phyloP scores from a whole-genome alignment of 2,329 filamentous ascomycete species.

The Fusarium succisae region DNA sequence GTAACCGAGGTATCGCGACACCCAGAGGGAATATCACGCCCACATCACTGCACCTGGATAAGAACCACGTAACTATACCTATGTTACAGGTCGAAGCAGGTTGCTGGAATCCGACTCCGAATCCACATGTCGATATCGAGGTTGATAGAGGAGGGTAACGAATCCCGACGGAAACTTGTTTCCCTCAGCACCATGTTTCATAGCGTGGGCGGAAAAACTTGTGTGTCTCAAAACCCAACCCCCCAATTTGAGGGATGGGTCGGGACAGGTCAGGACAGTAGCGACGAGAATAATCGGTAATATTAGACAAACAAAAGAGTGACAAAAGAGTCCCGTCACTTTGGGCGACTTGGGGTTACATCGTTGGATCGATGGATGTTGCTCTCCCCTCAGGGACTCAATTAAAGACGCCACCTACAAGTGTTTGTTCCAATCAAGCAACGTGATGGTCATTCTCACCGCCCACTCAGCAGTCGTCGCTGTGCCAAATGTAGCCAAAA shows the following conservation, averaged over 20 bases:
- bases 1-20: conserved; percentile 6
- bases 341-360: conserved; percentile 25
- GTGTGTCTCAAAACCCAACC: conserved; percentile 10
- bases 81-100: background rate
- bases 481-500: conserved; percentile 18
- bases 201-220: conserved; percentile 15
- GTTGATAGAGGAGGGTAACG: conserved; percentile 10
- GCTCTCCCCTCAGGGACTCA: background rate
- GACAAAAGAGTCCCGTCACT: conserved; percentile 23
- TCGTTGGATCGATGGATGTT: conserved; percentile 23
- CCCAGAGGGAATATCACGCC: background rate
- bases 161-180: conserved; percentile 13
- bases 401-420: conserved; percentile 19
- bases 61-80: background rate
- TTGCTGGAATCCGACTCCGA: background rate
- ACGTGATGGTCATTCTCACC: conserved; percentile 5
- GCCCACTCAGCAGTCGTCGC: conserved; percentile 12
- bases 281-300: conserved; percentile 23
- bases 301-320: conserved; percentile 10
- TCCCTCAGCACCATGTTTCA: conserved; percentile 29
- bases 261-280: background rate
- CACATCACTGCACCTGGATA: background rate
- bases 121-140: background rate
- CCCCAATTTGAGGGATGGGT: background rate
- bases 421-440: conserved; percentile 28